Evolutionary conservation across 371 early-diverging fungal genomes (phyloP), one percentile per base, ranked within the genome.

Genomic region (Funneliformis caledonium): DNA sequence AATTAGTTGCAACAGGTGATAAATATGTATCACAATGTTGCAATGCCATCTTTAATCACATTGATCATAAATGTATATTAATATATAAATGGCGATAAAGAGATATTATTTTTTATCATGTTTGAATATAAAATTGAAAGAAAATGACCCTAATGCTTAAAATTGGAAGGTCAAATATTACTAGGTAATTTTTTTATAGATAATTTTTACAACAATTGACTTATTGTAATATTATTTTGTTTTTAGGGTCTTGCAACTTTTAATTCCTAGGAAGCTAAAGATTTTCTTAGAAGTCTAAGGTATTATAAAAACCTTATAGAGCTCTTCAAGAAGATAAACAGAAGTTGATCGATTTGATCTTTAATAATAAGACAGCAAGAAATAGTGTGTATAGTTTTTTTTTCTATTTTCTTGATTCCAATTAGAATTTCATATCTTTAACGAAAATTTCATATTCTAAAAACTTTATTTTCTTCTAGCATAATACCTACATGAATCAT

Each of bases 301-400:
- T 82, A 84, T 60, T 99, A 99, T 87, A 87, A 91, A 78, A 99
- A 85, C 89, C 87, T n/a, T 99, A 99, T 85, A 82, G 84, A 26
- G 81, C 90, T 0, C 82, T 92, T 16, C 84, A 86, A 33, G 84
- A 86, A 8, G 92, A 91, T 14, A 99, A 99, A 62, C 91, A 94
- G 61, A 86, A 86, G 33, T 83, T 97, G 79, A 92, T 99, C 33
- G 98, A 99, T 81, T 93, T 99, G 93, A 99, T 99, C 2, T 99
- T 99, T 87, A 97, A 91, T 88, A 99, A 99, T 86, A 96, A 96
- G 85, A 98, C 97, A 85, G 96, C 97, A 99, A 99, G 83, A 93
- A 95, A 60, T 99, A 19, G 56, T 56, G 16, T 4, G 56, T 56
- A 7, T 56, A 19, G 5, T 4, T 5, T 52, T 52, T 52, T 52